Conservation (phyloP, 306 rosid species). For the Pyrus pyrifolia region DNA sequence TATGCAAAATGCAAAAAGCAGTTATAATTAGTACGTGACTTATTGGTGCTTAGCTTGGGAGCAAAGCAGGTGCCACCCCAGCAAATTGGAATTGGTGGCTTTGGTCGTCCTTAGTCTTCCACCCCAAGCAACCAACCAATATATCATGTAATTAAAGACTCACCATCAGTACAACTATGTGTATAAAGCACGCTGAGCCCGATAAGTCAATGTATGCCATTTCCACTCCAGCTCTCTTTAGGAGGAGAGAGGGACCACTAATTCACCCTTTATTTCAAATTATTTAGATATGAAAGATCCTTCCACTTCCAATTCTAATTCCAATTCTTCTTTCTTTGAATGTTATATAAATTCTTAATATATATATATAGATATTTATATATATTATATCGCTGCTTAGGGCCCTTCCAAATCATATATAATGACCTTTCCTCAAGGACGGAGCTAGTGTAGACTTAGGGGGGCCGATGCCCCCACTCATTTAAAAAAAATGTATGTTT, state of each 20-base stretch:
- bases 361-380: background rate
- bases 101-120: background rate
- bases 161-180: background rate
- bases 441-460: no score
- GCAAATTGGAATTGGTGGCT: slow-evolving; percentile 9
- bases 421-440: no score
- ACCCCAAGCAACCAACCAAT: background rate
- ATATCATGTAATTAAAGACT: background rate
- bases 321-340: background rate
- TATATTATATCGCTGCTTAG: background rate
- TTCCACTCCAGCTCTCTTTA: background rate
- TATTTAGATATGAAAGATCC: background rate
- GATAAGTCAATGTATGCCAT: no score
- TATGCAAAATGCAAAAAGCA: background rate
- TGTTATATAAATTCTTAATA: background rate
- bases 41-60: slow-evolving; percentile 5
- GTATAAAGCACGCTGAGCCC: no score
- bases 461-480: no score
- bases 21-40: background rate
- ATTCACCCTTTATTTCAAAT: background rate
- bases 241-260: background rate
- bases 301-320: background rate
- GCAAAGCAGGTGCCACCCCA: slow-evolving; percentile 18
- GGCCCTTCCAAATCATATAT: background rate
- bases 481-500: no score